A percentile compares a stretch with the other conserved stretches of the same genome.
Evolutionary conservation across 768 basidiomycete species (phyloP).

Genomic region (Dentipellis fragilis): DNA sequence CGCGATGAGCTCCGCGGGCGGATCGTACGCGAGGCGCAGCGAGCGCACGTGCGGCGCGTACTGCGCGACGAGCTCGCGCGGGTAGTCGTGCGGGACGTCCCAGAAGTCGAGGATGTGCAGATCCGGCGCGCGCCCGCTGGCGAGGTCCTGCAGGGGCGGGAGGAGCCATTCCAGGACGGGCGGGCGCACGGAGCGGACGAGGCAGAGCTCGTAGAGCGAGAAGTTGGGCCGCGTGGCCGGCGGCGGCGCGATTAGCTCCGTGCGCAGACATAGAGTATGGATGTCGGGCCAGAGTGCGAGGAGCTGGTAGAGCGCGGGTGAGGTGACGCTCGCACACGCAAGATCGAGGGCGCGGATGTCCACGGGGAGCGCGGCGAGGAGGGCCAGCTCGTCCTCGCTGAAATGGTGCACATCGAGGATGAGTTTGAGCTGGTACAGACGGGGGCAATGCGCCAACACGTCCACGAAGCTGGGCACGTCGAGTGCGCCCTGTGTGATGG

Average conservation of each 20-base stretch:
- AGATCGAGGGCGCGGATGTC: neutral
- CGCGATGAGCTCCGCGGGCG: neutral
- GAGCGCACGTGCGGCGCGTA: neutral
- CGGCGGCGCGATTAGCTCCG: neutral
- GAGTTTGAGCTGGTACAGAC: neutral
- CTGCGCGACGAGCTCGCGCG: neutral
- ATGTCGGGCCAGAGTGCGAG: neutral
- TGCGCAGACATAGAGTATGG: neutral
- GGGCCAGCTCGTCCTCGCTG: neutral
- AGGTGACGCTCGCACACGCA: neutral
- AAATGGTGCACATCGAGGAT: neutral
- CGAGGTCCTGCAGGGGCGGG: neutral
- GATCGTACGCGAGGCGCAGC: neutral
- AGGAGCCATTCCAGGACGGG: neutral
- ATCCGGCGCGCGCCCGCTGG: neutral
- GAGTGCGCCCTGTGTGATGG: neutral
- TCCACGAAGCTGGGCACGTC: neutral
- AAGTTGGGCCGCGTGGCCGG: neutral
- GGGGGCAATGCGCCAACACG: neutral
- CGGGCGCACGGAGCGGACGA: neutral
- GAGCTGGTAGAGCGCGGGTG: neutral
- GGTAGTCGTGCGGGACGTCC: neutral
- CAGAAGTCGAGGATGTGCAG: neutral
- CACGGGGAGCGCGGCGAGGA: neutral
- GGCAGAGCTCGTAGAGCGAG: neutral